These are phyloP conservation scores for Haplosporangium sp. DNA, from an alignment of 371 early-diverging fungal genomes.

Conservation along the genomic window DNA sequence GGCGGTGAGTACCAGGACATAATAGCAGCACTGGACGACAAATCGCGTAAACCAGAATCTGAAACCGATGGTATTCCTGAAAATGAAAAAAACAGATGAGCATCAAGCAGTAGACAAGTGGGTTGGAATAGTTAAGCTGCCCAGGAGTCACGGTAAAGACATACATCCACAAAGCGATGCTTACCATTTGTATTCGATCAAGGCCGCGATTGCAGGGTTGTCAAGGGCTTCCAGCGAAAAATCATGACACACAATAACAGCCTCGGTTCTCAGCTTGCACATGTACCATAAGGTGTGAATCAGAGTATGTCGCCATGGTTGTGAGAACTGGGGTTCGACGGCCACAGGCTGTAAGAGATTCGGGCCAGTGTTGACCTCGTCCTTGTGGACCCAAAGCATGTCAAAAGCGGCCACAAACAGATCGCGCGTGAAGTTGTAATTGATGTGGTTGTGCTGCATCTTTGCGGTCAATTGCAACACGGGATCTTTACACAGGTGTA, in stretches of 20 bases:
- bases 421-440: constrained; percentile 3
- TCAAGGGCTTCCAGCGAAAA: not conserved
- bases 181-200: constrained; percentile 23
- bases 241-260: not conserved
- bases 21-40: constrained; percentile 1
- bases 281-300: not conserved
- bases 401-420: constrained; percentile 9
- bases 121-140: not conserved
- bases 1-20: constrained; percentile 5
- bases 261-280: not conserved
- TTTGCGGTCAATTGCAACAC: constrained; percentile 1
- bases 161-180: not conserved
- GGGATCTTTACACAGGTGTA: not conserved
- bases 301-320: not conserved
- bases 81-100: not conserved
- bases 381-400: constrained; percentile 2
- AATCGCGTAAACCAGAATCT: constrained; percentile 14
- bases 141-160: too few species aligned
- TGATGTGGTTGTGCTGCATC: not conserved
- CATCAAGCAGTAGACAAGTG: not conserved
- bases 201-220: constrained; percentile 14
- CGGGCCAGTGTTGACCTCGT: not conserved
- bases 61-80: constrained; percentile 16
- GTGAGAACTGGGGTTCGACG: too few species aligned
- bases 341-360: too few species aligned